Base-by-base conservation (phyloP, 179 eudicot species). In the Patellifolia procumbens region DNA sequence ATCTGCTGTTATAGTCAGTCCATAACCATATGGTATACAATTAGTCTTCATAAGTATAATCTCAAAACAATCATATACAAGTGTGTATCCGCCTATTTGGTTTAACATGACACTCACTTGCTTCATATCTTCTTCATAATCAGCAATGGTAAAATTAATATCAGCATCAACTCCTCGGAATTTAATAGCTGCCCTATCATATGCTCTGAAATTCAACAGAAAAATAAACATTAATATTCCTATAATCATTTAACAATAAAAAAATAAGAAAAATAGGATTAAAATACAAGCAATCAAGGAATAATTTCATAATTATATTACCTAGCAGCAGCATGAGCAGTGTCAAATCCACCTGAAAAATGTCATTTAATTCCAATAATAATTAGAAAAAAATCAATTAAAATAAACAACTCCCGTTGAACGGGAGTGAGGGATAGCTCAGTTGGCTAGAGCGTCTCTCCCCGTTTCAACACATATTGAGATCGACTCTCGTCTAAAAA, bases 121-220 rank as follows among this genome's bases (percentile, higher is more conserved):
- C 39, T 79, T 77, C 79, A 88, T 77, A 78, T 88, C 91, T 5
- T 86, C 87, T 64, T 88, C 87, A 73, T 88, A 88, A 81, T 60
- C 92, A 75, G 78, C 76, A n/a, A 87, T 61, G 29, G 64, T 78
- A 52, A 92, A 92, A 78, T 89, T 89, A 74, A 89, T 89, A 80
- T 91, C 95, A 76, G 92, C 92, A 84, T 86, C 89, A 84, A 92
- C 73, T 84, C 87, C 72, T 37, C 91, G 83, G 70, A 85, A 89
- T 84, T 87, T 89, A 58, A 88, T 85, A n/a, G 91, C 91, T 75
- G 91, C 91, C 74, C 89, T 81, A 75, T 88, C 91, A 81, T 88
- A 88, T 1, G 89, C 87, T 83, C 91, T 87, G 37, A 87, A 78
- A 78, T 51, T 62, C 51, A 35, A 53, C 11, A 26, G 26, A 89